Base-by-base conservation (phyloP, 441 rosid genomes). In the Aquilaria agallochum region DNA sequence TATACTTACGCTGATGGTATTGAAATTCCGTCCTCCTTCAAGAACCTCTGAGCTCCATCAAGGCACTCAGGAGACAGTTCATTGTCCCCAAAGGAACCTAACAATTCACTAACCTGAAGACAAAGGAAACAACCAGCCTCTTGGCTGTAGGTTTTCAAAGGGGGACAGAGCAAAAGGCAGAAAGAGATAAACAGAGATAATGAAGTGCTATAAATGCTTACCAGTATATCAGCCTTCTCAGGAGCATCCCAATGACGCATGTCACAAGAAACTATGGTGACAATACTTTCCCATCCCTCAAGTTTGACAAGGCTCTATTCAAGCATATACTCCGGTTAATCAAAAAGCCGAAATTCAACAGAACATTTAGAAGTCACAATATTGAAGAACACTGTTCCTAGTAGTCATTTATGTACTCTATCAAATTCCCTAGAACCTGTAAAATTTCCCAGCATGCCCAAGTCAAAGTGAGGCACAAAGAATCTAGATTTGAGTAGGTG, bases 31-130 rank as follows among this genome's bases (percentile, higher is more conserved):
- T 90, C 98, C 70, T 76, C 67, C 80, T 90, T 95, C 80, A 92
- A 67, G 77, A 92, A 92, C 78, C 88, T 78, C 72, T 95, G 96
- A 33, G 99, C 99, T 72, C 99, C 99, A 77, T 95, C 99, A 62
- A 95, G 96, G 73, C 99, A 92, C 72, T 95, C 98, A 11, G 99
- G 99, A 70, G 99, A 95, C 57, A 95, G 84, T 82, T 92, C 98
- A 79, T 95, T 95, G 79, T 95, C 99, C 61, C 99, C 98, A 75
- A 95, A 90, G 71, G 99, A 95, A 58, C 99, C 99, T 46, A 95
- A 81, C 78, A 95, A 75, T 65, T 95, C 98, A 68, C 98, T 95
- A 50, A 95, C 98, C 98, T 95, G 70, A 50, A 83, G 40, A 72
- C 56, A 72, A 77, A 57, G 60, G 31, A 6, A 53, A 20, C 27